phyloP scores from a whole-genome alignment of 345 rosid genomes.

The Gossypium rotundifolium region DNA sequence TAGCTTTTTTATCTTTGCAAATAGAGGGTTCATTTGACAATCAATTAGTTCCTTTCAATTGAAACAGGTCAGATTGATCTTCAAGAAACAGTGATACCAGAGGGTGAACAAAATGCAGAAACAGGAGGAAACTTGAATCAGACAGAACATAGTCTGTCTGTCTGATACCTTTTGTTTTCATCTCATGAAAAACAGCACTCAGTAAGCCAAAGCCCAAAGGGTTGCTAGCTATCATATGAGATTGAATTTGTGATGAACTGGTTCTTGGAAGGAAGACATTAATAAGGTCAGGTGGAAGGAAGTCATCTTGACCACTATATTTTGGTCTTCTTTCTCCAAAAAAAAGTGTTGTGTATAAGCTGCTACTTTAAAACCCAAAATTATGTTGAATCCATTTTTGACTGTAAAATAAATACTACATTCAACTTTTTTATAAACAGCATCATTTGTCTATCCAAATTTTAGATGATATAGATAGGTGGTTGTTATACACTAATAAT shows the following conservation, averaged over 20 bases:
- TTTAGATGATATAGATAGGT: no score
- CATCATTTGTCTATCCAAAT: no score
- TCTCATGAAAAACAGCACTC: slow-evolving; percentile 1
- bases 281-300: slow-evolving; percentile 21
- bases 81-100: slow-evolving; percentile 44
- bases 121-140: slow-evolving; percentile 35
- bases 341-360: slow-evolving; percentile 3
- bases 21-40: neutral
- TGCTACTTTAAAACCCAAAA: slow-evolving; percentile 22
- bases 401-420: no score
- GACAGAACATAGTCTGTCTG: neutral
- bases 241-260: slow-evolving; percentile 13
- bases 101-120: slow-evolving; percentile 46
- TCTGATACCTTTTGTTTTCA: neutral
- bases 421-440: neutral
- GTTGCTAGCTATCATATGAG: neutral
- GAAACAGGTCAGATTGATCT: slow-evolving; percentile 66
- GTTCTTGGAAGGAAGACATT: slow-evolving; percentile 8
- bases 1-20: neutral
- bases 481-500: no score
- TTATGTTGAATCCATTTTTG: slow-evolving; percentile 16
- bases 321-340: slow-evolving; percentile 1
- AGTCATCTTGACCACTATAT: slow-evolving; percentile 8
- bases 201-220: slow-evolving; percentile 2
- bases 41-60: neutral